A percentile compares a stretch with the other conserved stretches of the same genome.
phyloP scores from a whole-genome alignment of 139 green algal species.

The Trebouxia sp. region DNA sequence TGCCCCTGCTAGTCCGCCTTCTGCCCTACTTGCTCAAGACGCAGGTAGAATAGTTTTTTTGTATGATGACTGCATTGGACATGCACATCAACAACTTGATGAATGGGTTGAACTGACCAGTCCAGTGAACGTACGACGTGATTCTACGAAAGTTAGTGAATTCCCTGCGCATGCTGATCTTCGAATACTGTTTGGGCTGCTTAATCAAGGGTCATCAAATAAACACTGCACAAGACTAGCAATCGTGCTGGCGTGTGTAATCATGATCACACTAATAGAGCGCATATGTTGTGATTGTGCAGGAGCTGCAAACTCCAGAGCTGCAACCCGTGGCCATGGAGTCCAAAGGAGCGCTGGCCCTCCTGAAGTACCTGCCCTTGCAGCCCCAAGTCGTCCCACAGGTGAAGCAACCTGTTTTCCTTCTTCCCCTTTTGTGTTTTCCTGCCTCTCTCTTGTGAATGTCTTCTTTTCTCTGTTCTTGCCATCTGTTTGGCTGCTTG shows the following conservation, averaged over 20 bases:
- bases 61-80: too few relatives aligned
- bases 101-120: too few relatives aligned
- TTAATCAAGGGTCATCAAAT: not conserved
- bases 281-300: not conserved
- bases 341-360: slow-evolving; percentile 50
- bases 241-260: not conserved
- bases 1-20: slow-evolving; percentile 56
- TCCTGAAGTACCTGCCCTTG: slow-evolving; percentile 74
- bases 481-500: not conserved
- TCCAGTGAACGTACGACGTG: too few relatives aligned
- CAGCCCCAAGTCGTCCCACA: slow-evolving; percentile 11
- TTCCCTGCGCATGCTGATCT: too few relatives aligned
- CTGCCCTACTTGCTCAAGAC: slow-evolving; percentile 69
- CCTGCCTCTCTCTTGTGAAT: not conserved
- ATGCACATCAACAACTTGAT: too few relatives aligned
- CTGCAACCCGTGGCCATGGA: slow-evolving; percentile 68
- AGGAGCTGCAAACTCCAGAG: slow-evolving; percentile 72
- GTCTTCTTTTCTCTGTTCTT: not conserved
- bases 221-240: not conserved
- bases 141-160: too few relatives aligned
- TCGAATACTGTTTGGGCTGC: too few relatives aligned
- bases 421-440: not conserved
- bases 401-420: not conserved
- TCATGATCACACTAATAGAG: not conserved
- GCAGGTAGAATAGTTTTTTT: too few relatives aligned